Evolutionary conservation across 306 rosid genomes (phyloP).

Genomic region (Prunus mume): DNA sequence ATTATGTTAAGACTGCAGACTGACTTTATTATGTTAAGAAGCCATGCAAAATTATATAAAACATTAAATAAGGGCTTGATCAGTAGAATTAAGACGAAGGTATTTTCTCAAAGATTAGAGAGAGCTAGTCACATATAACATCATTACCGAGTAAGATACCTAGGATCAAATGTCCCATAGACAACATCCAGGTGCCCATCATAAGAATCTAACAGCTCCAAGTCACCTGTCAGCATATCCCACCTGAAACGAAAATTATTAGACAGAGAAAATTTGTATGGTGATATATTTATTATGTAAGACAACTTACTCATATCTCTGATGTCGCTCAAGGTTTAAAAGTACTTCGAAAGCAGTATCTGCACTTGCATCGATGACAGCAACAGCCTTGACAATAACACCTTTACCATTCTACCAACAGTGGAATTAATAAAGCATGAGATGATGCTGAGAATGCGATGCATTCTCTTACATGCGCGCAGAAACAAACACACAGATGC

Average conservation of each 20-base stretch:
- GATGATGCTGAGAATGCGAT: neutral
- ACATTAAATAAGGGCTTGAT: neutral
- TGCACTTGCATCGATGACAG: slow-evolving; percentile 77
- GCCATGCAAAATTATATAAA: neutral
- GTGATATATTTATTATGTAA: neutral
- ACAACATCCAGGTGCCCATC: slow-evolving; percentile 86
- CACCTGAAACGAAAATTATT: slow-evolving; percentile 55
- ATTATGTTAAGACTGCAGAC: neutral
- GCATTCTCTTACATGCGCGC: neutral
- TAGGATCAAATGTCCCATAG: slow-evolving; percentile 83
- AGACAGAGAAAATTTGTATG: slow-evolving; percentile 2
- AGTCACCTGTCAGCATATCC: slow-evolving; percentile 96
- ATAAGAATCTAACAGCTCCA: slow-evolving; percentile 68
- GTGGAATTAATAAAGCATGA: slow-evolving; percentile 27
- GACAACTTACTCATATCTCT: slow-evolving; percentile 84
- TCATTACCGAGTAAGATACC: slow-evolving; percentile 76
- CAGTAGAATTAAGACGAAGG: neutral
- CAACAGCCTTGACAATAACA: slow-evolving; percentile 76
- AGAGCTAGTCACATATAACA: slow-evolving; percentile 2
- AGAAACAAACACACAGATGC: neutral
- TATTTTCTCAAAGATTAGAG: neutral
- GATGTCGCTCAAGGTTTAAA: slow-evolving; percentile 57
- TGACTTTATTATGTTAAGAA: neutral
- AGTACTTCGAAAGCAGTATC: slow-evolving; percentile 76
- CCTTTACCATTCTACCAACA: slow-evolving; percentile 71